These are phyloP conservation scores for Pezicula rhizophila DNA, from an alignment of 2,329 filamentous ascomycete species.

Conservation along the genomic window DNA sequence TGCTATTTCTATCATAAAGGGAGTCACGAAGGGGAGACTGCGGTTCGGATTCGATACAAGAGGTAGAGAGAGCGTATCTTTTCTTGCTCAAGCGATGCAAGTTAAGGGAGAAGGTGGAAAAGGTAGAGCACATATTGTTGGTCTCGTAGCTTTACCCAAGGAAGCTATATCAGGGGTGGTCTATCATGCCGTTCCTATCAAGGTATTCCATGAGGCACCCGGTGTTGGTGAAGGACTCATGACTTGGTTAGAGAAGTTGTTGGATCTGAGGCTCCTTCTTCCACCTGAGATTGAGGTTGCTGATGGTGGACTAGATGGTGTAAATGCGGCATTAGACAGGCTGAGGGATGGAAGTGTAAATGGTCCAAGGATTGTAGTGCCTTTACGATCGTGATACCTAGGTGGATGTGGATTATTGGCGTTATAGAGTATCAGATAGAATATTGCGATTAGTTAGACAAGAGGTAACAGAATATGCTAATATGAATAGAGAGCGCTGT, in stretches of 20 bases:
- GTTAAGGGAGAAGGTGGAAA: constrained; percentile 6
- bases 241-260: constrained; percentile 61
- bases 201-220: constrained; percentile 65
- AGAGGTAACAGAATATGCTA: no score
- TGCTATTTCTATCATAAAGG: constrained; percentile 59
- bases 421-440: neutral
- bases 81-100: constrained; percentile 34
- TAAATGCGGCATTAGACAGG: constrained; percentile 63
- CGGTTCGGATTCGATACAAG: constrained; percentile 65
- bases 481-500: no score
- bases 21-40: constrained; percentile 49
- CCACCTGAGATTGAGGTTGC: constrained; percentile 62
- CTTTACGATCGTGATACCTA: constrained; percentile 1
- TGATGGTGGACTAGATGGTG: constrained; percentile 54
- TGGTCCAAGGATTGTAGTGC: constrained; percentile 63
- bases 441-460: no score
- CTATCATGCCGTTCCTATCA: constrained; percentile 55
- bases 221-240: constrained; percentile 57
- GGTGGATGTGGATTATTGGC: neutral
- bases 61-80: constrained; percentile 55
- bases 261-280: constrained; percentile 45
- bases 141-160: constrained; percentile 63
- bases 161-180: constrained; percentile 13
- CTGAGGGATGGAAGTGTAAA: constrained; percentile 61
- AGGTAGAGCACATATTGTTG: constrained; percentile 52